Conservation (phyloP, 805 yeast species). For the Candida yuanshanica region DNA sequence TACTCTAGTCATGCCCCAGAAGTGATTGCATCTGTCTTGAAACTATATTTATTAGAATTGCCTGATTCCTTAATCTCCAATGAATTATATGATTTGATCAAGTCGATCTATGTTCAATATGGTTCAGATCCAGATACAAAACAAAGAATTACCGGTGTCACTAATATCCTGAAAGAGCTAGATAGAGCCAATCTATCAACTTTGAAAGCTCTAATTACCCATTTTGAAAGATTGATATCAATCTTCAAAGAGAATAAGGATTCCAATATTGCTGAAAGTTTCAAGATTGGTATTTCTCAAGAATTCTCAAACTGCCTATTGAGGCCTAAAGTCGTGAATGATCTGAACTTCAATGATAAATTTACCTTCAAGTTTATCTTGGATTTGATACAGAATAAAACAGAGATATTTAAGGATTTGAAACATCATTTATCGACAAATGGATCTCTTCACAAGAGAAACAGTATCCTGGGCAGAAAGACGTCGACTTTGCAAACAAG, state of each 20-base stretch:
- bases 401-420: constrained; percentile 59
- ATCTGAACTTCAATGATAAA: constrained; percentile 48
- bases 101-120: constrained; percentile 55
- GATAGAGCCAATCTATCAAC: constrained; percentile 73
- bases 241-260: constrained; percentile 43
- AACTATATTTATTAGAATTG: constrained; percentile 69
- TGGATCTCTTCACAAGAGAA: constrained; percentile 10
- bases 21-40: constrained; percentile 60
- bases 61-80: constrained; percentile 72
- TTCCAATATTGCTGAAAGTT: constrained; percentile 30
- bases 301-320: constrained; percentile 62
- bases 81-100: constrained; percentile 59
- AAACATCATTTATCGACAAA: constrained; percentile 26
- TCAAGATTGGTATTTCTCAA: constrained; percentile 46
- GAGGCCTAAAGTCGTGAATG: constrained; percentile 43
- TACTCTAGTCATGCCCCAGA: constrained; percentile 41
- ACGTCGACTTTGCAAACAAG: constrained; percentile 20
- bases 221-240: constrained; percentile 57
- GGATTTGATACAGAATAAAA: constrained; percentile 58
- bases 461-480: constrained; percentile 11
- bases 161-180: constrained; percentile 58
- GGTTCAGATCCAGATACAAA: constrained; percentile 25
- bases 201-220: constrained; percentile 73
- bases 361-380: constrained; percentile 52
- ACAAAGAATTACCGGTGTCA: constrained; percentile 54